phyloP scores from a whole-genome alignment of 2,329 filamentous ascomycete genomes.

The Colletotrichum salicis region DNA sequence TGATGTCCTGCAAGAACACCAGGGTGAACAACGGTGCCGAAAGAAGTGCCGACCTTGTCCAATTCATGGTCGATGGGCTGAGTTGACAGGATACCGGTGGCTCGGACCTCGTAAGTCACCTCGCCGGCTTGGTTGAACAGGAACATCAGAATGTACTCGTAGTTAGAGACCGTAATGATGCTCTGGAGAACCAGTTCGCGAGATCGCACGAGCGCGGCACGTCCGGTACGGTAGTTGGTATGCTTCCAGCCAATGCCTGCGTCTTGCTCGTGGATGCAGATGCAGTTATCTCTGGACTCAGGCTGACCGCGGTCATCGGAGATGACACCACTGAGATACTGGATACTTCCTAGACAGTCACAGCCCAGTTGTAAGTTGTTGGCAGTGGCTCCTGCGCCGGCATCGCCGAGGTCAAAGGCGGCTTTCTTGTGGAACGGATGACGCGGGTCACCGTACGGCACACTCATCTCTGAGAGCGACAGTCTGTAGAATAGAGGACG shows the following conservation, averaged over 20 bases:
- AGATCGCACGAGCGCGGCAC: slow-evolving; percentile 69
- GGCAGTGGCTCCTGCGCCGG: slow-evolving; percentile 70
- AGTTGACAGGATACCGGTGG: slow-evolving; percentile 73
- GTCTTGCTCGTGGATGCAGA: slow-evolving; percentile 77
- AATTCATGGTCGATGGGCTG: slow-evolving; percentile 63
- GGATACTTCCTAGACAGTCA: slow-evolving; percentile 75
- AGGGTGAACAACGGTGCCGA: slow-evolving; percentile 70
- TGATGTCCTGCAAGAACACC: slow-evolving; percentile 65
- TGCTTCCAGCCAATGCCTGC: slow-evolving; percentile 78
- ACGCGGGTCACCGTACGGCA: slow-evolving; percentile 74
- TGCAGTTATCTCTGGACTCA: slow-evolving; percentile 65
- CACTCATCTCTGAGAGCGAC: slow-evolving; percentile 67
- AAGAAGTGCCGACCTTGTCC: slow-evolving; percentile 58
- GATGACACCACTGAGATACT: slow-evolving; percentile 63
- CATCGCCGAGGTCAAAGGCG: slow-evolving; percentile 76
- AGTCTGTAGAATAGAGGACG: slow-evolving; percentile 68
- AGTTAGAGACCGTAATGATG: slow-evolving; percentile 76
- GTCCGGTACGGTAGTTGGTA: slow-evolving; percentile 73
- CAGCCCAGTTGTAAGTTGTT: slow-evolving; percentile 76
- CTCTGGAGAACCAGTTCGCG: slow-evolving; percentile 74
- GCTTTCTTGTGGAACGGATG: slow-evolving; percentile 72
- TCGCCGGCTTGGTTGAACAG: slow-evolving; percentile 72
- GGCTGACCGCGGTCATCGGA: slow-evolving; percentile 65
- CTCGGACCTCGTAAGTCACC: slow-evolving; percentile 69
- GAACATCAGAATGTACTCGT: slow-evolving; percentile 76